A percentile compares a stretch with the other conserved stretches of the same genome.
Conservation (phyloP, 768 basidiomycete species). For the Boletus huronensis region DNA sequence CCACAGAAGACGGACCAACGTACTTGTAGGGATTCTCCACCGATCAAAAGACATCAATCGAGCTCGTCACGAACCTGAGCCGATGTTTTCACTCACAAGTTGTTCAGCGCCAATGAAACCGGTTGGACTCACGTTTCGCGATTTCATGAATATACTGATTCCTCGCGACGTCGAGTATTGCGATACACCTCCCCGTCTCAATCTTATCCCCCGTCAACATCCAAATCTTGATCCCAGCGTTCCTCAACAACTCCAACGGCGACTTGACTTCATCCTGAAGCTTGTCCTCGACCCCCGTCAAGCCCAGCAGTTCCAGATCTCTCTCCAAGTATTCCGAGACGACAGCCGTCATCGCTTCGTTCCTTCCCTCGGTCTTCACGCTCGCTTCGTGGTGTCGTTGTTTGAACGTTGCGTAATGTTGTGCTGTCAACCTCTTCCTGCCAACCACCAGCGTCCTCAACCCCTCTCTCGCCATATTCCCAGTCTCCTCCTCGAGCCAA, state of each 20-base stretch:
- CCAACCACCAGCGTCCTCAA: slow-evolving; percentile 92
- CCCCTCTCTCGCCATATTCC: slow-evolving; percentile 97
- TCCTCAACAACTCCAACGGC: slow-evolving; percentile 87
- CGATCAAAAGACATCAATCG: slow-evolving; percentile 97
- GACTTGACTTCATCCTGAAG: slow-evolving; percentile 95
- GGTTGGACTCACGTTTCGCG: slow-evolving; percentile 62
- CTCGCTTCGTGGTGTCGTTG: slow-evolving; percentile 71
- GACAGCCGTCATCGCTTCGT: slow-evolving; percentile 74
- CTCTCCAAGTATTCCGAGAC: slow-evolving; percentile 77
- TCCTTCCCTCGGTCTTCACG: slow-evolving; percentile 71
- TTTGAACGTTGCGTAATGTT: slow-evolving; percentile 74
- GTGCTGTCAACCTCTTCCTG: slow-evolving; percentile 66
- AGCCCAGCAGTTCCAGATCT: slow-evolving; percentile 86
- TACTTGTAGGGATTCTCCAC: slow-evolving; percentile 94
- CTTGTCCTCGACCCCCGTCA: slow-evolving; percentile 99
- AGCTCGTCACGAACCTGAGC: slow-evolving; percentile 84
- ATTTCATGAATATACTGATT: slow-evolving; percentile 98
- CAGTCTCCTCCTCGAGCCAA: slow-evolving; percentile 98
- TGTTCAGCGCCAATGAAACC: slow-evolving; percentile 1
- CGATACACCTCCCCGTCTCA: slow-evolving; percentile 97
- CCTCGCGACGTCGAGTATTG: slow-evolving; percentile 91
- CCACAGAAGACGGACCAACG: slow-evolving; percentile 10
- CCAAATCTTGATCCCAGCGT: slow-evolving; percentile 99
- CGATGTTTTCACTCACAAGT: slow-evolving; percentile 70
- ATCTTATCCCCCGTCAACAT: slow-evolving; percentile 99